Evolutionary conservation across 345 rosid species (phyloP).

Genomic region (Erucastrum elatum): DNA sequence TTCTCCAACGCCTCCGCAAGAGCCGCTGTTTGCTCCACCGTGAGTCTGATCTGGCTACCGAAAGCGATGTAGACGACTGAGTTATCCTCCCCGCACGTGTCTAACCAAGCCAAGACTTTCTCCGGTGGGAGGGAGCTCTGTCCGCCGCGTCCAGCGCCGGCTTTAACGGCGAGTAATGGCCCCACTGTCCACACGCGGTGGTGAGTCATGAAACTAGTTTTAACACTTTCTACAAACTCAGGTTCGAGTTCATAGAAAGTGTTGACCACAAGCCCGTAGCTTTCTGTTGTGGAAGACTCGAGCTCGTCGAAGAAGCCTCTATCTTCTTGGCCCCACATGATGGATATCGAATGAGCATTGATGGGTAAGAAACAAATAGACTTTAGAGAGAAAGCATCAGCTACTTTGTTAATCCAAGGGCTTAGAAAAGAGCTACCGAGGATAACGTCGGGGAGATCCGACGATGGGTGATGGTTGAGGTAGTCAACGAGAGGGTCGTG

Average conservation of each 20-base stretch:
- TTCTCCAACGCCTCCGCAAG: conserved; percentile 24
- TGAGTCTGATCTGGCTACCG: conserved; percentile 28
- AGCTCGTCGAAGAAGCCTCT: conserved; percentile 40
- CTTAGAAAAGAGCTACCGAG: conserved; percentile 68
- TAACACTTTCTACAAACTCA: conserved; percentile 47
- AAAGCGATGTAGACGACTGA: conserved; percentile 31
- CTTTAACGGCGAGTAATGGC: conserved; percentile 31
- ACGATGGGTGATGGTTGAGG: conserved; percentile 47
- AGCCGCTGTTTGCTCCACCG: conserved; percentile 7
- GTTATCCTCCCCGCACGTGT: conserved; percentile 6
- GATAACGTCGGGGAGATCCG: conserved; percentile 49
- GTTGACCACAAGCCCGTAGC: conserved; percentile 65
- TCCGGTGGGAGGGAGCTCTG: conserved; percentile 19
- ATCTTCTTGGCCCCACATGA: conserved; percentile 25
- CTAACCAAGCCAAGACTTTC: conserved; percentile 27
- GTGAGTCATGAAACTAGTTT: conserved; percentile 27
- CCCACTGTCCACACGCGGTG: conserved; percentile 50
- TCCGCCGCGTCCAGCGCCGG: conserved; percentile 20
- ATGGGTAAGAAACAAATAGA: conserved; percentile 39
- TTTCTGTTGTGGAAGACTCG: conserved; percentile 37
- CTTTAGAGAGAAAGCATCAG: conserved; percentile 35
- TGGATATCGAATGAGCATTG: conserved; percentile 21
- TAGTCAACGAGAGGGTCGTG: conserved; percentile 46
- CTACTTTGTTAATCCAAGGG: conserved; percentile 58
- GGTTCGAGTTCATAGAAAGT: conserved; percentile 51